Evolutionary conservation across 805 yeast species (phyloP).

Genomic region (Pichia phayaonensis): DNA sequence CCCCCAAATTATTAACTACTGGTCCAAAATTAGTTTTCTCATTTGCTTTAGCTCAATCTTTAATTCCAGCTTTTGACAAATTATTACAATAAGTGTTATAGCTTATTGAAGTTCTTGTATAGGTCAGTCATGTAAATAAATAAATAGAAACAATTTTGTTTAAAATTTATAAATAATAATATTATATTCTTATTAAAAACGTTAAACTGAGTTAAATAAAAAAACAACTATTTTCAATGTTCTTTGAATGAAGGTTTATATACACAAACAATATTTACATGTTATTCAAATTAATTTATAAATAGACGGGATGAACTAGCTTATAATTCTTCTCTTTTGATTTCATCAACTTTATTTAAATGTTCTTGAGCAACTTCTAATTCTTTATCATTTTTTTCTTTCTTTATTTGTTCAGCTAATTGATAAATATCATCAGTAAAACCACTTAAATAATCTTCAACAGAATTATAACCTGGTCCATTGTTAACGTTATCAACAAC

Average conservation of each 20-base stretch:
- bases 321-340: constrained; percentile 13
- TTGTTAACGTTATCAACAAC: constrained; percentile 25
- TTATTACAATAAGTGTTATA: constrained; percentile 29
- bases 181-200: neutral
- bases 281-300: neutral
- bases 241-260: neutral
- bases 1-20: constrained; percentile 93
- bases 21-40: constrained; percentile 98
- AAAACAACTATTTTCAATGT: no score
- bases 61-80: constrained; percentile 92
- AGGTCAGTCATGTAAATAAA: neutral
- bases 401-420: constrained; percentile 19
- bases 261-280: neutral
- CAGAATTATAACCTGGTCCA: constrained; percentile 28
- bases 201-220: no score
- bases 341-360: constrained; percentile 17
- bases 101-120: neutral
- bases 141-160: no score
- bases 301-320: neutral
- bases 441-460: constrained; percentile 26
- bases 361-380: constrained; percentile 21
- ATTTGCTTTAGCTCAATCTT: constrained; percentile 94
- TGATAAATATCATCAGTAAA: constrained; percentile 19
- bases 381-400: constrained; percentile 16
- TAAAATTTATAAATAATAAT: no score